Conservation (phyloP, 1,139 yeast genomes). For the Yamadazyma dushanensis region DNA sequence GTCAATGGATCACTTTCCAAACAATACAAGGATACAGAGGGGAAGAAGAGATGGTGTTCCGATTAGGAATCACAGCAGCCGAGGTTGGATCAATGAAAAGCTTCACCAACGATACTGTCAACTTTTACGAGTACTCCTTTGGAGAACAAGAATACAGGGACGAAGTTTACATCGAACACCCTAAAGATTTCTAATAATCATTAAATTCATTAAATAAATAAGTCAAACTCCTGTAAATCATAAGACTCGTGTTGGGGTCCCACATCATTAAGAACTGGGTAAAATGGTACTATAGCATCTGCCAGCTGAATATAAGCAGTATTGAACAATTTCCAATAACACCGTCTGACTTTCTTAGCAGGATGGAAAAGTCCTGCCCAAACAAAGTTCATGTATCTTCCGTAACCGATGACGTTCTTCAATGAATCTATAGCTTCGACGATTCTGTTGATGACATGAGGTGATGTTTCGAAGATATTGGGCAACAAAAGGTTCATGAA, state of each 20-base stretch:
- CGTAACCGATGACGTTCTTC: conserved; percentile 73
- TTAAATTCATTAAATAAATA: conserved; percentile 23
- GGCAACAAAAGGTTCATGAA: conserved; percentile 76
- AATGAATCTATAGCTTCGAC: conserved; percentile 80
- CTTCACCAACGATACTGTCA: too few species aligned
- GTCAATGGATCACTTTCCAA: conserved; percentile 49
- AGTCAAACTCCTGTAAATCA: conserved; percentile 39
- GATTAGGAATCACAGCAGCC: too few species aligned
- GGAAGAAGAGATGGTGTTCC: conserved; percentile 1
- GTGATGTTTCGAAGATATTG: conserved; percentile 88
- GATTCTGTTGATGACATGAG: conserved; percentile 85
- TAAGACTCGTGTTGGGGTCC: conserved; percentile 16
- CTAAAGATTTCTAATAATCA: background rate
- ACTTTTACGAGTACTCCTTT: too few species aligned
- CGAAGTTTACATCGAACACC: background rate
- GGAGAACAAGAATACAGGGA: background rate
- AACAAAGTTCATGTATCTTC: conserved; percentile 69
- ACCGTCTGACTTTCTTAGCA: conserved; percentile 78
- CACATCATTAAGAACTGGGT: conserved; percentile 55
- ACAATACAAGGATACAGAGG: background rate
- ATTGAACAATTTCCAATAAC: conserved; percentile 87
- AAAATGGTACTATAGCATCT: conserved; percentile 80
- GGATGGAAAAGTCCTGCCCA: conserved; percentile 95
- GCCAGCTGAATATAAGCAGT: conserved; percentile 70
- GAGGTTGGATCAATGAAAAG: too few species aligned